A percentile compares a stretch with the other conserved stretches of the same genome.
phyloP scores from a whole-genome alignment of 2,329 filamentous ascomycete species.

The Emmonsiellopsis sp. region DNA sequence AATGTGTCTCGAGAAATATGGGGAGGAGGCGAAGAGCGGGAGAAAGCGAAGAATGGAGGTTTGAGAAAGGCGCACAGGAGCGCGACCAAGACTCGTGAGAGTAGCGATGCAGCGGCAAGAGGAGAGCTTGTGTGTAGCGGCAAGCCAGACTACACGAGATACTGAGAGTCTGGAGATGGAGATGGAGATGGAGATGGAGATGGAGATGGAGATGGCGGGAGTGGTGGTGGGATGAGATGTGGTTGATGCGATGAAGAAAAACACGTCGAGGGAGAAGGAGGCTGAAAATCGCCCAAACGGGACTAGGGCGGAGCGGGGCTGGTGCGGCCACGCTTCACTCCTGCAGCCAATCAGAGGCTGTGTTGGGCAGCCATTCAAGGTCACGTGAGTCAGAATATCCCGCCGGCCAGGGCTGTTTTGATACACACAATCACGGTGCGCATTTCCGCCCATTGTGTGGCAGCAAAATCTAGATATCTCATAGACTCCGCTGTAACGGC shows the following conservation, averaged over 20 bases:
- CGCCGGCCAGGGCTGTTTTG: background rate
- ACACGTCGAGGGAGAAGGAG: background rate
- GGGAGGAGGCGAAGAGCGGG: background rate
- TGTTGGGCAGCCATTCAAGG: background rate
- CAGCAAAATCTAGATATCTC: too few species aligned
- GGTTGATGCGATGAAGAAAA: background rate
- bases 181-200: background rate
- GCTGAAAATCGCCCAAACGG: background rate
- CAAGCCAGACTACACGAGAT: background rate
- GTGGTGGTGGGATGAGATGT: background rate
- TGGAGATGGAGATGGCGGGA: slow-evolving; percentile 2
- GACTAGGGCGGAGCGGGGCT: background rate
- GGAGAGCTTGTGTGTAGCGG: background rate
- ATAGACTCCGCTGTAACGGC: too few species aligned
- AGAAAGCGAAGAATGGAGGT: background rate
- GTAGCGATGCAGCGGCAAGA: background rate
- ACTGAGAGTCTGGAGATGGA: background rate
- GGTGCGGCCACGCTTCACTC: background rate
- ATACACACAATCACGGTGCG: too few species aligned
- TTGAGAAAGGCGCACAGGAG: background rate
- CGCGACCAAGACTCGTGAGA: background rate
- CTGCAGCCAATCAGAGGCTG: background rate
- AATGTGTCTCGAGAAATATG: slow-evolving; percentile 1
- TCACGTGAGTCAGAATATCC: background rate
- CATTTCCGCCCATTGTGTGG: too few species aligned